phyloP scores from a whole-genome alignment of 768 basidiomycete species.

The Hemileccinum rubropunctum region DNA sequence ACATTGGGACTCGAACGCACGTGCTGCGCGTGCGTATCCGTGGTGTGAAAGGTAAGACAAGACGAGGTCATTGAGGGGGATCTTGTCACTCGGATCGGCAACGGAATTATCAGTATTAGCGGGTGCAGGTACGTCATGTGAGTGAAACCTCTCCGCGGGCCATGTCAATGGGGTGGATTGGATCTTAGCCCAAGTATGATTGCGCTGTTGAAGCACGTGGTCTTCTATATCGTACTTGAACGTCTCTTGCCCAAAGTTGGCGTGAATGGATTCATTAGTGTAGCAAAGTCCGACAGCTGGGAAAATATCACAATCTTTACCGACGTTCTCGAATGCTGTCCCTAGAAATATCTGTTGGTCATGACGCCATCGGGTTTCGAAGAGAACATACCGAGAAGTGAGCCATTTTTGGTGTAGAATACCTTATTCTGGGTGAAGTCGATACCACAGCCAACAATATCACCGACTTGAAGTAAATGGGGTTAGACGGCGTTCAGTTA shows the following conservation, averaged over 20 bases:
- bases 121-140: constrained; percentile 7
- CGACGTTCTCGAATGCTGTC: constrained; percentile 68
- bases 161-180: constrained; percentile 54
- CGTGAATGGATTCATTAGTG: constrained; percentile 69
- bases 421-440: constrained; percentile 79
- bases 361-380: constrained; percentile 2
- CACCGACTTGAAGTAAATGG: constrained; percentile 55
- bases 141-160: constrained; percentile 24
- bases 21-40: constrained; percentile 73
- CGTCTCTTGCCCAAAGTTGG: constrained; percentile 84
- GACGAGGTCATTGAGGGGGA: constrained; percentile 69
- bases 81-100: constrained; percentile 51
- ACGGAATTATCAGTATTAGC: constrained; percentile 1
- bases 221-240: constrained; percentile 92
- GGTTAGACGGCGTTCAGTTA: not conserved
- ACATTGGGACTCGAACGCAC: constrained; percentile 60
- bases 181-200: constrained; percentile 65
- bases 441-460: constrained; percentile 89
- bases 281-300: constrained; percentile 90
- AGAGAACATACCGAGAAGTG: constrained; percentile 51
- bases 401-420: constrained; percentile 91
- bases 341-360: constrained; percentile 38
- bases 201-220: constrained; percentile 71
- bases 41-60: constrained; percentile 80
- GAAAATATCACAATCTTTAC: constrained; percentile 64